Percentiles rank a stretch among this genome's conserved stretches.
Conservation (phyloP, 257 asterid species). For the Linaria vulgaris region DNA sequence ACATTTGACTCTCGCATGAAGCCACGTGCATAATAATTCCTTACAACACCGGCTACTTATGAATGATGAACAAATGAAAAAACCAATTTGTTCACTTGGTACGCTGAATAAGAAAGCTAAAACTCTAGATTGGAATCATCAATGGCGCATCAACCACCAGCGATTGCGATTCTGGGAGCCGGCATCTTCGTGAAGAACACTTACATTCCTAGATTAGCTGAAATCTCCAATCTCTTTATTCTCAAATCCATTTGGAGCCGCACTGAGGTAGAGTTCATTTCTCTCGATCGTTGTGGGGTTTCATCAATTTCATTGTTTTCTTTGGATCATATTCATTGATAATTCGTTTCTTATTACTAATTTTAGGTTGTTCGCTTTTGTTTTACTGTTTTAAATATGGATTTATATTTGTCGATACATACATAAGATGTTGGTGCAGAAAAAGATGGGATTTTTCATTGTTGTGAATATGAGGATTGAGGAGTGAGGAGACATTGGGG, state of each 20-base stretch:
- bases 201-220: constrained; percentile 88
- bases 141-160: constrained; percentile 56
- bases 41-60: no score
- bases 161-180: constrained; percentile 82
- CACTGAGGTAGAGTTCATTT: constrained; percentile 44
- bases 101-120: no score
- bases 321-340: no score
- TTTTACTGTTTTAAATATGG: no score
- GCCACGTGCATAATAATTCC: no score
- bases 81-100: no score
- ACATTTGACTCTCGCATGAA: no score
- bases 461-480: neutral
- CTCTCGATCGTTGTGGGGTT: neutral
- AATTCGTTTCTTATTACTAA: no score
- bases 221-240: constrained; percentile 59
- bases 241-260: constrained; percentile 92
- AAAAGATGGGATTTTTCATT: neutral
- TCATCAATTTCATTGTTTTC: no score
- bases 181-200: constrained; percentile 75
- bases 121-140: neutral
- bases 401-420: neutral
- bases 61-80: no score
- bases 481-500: constrained; percentile 1
- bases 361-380: no score
- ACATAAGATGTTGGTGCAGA: neutral